Conservation (phyloP, 495 filamentous ascomycete genomes). For the Hypoxylon lenormandii region DNA sequence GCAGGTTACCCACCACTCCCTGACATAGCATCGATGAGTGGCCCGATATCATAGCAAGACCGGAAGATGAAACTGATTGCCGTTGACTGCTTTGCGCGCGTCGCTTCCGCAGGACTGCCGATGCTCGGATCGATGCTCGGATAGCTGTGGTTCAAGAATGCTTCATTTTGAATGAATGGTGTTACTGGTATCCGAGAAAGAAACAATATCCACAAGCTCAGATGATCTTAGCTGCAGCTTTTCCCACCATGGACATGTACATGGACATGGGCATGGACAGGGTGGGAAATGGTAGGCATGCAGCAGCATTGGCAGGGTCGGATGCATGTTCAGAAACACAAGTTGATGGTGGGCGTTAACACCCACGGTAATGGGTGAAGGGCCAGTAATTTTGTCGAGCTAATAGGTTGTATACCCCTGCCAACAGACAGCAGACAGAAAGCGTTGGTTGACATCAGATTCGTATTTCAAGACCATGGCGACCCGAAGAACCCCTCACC, state of each 20-base stretch:
- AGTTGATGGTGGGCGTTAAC: constrained; percentile 25
- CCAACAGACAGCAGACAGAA: constrained; percentile 9
- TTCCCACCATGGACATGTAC: constrained; percentile 4
- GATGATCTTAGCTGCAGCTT: constrained; percentile 28
- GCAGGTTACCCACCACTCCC: constrained; percentile 27
- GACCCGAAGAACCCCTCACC: constrained; percentile 38
- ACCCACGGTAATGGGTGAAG: constrained; percentile 23
- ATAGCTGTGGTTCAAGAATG: constrained; percentile 25
- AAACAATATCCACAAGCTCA: constrained; percentile 25
- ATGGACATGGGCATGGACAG: constrained; percentile 15
- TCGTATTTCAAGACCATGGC: constrained; percentile 35
- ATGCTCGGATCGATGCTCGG: constrained; percentile 43
- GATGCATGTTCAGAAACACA: constrained; percentile 31
- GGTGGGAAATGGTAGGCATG: constrained; percentile 29
- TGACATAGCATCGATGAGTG: constrained; percentile 22
- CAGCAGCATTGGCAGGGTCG: constrained; percentile 35
- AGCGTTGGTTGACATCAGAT: constrained; percentile 25
- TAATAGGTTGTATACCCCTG: constrained; percentile 42
- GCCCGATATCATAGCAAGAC: constrained; percentile 21
- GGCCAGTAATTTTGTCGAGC: constrained; percentile 19
- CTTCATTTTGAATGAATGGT: constrained; percentile 31
- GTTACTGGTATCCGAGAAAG: constrained; percentile 31
- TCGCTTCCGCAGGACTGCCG: constrained; percentile 29
- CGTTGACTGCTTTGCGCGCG: constrained; percentile 15
- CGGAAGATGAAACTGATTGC: constrained; percentile 27